phyloP scores from a whole-genome alignment of 345 rosid species.

The Eucalyptus viminalis region DNA sequence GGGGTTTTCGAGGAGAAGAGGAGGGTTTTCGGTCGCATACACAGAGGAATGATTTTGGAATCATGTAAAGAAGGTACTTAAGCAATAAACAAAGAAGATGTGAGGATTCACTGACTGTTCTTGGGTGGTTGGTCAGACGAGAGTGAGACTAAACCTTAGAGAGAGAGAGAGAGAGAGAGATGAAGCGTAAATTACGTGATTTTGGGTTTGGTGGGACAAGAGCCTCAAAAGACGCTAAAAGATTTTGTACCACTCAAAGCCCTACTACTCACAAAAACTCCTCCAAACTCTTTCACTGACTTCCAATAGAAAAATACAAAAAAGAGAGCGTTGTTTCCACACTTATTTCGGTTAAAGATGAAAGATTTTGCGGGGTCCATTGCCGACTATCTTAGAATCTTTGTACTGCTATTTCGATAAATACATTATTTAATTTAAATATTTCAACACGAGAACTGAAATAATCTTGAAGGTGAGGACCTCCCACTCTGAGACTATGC shows the following conservation, averaged over 20 bases:
- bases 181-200: neutral
- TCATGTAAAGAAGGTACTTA: neutral
- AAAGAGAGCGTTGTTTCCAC: neutral
- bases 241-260: neutral
- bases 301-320: neutral
- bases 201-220: neutral
- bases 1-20: neutral
- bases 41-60: neutral
- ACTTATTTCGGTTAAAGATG: neutral
- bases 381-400: neutral
- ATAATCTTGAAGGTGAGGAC: neutral
- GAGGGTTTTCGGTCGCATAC: neutral
- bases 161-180: neutral
- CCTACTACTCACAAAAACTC: neutral
- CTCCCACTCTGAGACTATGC: neutral
- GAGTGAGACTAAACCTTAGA: neutral
- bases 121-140: neutral
- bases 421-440: neutral
- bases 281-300: neutral
- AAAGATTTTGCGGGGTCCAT: neutral
- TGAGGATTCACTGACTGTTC: neutral
- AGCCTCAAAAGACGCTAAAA: conserved; percentile 37
- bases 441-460: neutral
- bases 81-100: neutral
- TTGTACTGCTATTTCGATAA: neutral